Conservation (phyloP, 176 grass and related monocot species). For the Zoysia pacifica region DNA sequence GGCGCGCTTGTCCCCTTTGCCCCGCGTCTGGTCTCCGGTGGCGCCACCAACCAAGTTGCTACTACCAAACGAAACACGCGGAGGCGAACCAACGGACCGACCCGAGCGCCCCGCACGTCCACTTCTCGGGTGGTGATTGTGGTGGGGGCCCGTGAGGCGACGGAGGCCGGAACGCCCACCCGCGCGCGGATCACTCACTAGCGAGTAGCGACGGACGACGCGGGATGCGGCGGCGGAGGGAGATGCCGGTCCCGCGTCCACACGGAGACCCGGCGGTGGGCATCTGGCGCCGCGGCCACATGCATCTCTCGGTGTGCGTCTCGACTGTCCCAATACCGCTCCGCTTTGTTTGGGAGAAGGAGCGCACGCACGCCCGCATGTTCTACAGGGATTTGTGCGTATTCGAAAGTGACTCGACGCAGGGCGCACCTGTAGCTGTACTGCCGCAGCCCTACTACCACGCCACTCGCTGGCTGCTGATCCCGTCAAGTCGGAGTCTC, state of each 20-base stretch:
- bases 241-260: neutral
- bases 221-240: neutral
- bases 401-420: neutral
- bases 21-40: neutral
- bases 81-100: neutral
- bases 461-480: too few species aligned
- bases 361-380: neutral
- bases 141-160: neutral
- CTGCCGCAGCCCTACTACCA: neutral
- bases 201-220: neutral
- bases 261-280: neutral
- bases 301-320: neutral
- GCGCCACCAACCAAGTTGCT: too few species aligned
- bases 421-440: neutral
- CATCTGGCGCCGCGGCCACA: conserved; percentile 5
- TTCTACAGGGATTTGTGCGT: neutral
- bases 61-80: neutral
- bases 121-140: neutral
- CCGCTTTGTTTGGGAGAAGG: too few species aligned
- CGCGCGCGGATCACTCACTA: too few species aligned
- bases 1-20: neutral
- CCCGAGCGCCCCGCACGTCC: neutral
- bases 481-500: neutral
- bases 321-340: neutral
- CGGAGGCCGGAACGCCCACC: neutral